Base-by-base conservation (phyloP, 2,329 filamentous ascomycete genomes). In the Clarireedia monteithiana region DNA sequence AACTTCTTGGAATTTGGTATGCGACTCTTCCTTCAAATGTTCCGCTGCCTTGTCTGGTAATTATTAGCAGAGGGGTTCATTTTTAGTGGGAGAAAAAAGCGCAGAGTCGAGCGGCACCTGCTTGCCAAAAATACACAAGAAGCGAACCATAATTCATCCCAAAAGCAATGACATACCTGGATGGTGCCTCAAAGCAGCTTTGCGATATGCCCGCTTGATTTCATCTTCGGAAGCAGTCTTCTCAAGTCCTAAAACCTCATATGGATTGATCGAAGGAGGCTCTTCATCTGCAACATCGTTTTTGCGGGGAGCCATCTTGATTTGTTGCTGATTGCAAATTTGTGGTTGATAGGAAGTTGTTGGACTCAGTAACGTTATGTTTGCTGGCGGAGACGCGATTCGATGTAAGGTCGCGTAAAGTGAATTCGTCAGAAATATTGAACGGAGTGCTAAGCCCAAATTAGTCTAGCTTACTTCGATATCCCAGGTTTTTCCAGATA, bases 171-270 rank as follows among this genome's bases (percentile, higher is more conserved):
- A 6, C 3, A 15, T 79, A 92, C 87, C 87, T 64, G 89, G 89
- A 66, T 99, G 94, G 65, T 91, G 82, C 70, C 84, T 91, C 58
- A 99, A 77, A 3, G 94, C 94, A 50, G 87, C 83, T 70, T 95
- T 96, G 68, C 90, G 88, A 75, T 99, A 99, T 17, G 92, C 90
- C 17, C 83, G 84, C 70, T 95, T 96, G 74, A 99, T 81, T 66
- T 96, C 82, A 60, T 90, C 84, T 42, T 83, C 74, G 0, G 87
- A 88, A 14, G 91, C 91, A 52, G 81, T 75, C 59, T 82, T 82
- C 39, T 85, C 78, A 42, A 99, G 71, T 23, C 77, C 81, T 7
- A 99, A 83, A 53, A 92, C 82, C 64, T 85, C 81, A 68, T 99
- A 99, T 0, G 94, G 92, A 64, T 88, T 76, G 45, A 87, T 83